Evolutionary conservation across 2,329 filamentous ascomycete genomes (phyloP).

Genomic region (Fusarium nodosum): DNA sequence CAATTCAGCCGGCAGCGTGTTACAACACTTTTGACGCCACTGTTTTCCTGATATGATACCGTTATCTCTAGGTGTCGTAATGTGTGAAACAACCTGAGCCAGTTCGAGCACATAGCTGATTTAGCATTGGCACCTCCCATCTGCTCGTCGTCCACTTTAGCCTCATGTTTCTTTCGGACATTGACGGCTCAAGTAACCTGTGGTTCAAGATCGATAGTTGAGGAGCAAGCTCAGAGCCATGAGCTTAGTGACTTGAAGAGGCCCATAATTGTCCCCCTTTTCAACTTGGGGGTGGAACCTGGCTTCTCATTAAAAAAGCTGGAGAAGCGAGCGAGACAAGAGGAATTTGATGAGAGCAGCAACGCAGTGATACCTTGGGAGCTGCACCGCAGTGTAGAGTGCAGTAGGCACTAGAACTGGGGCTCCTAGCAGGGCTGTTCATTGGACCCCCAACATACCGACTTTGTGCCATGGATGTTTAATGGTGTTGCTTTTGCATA

Average conservation of each 20-base stretch:
- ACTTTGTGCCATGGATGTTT: conserved; percentile 26
- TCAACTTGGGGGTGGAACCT: conserved; percentile 22
- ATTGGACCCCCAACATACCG: conserved; percentile 43
- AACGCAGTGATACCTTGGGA: conserved; percentile 3
- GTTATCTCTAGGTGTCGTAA: conserved; percentile 21
- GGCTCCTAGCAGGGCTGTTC: conserved; percentile 5
- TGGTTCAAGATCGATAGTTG: conserved; percentile 10
- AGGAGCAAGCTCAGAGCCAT: neutral
- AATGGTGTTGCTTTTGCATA: conserved; percentile 36
- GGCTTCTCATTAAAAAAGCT: conserved; percentile 26
- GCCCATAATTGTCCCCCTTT: conserved; percentile 32
- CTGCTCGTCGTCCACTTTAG: conserved; percentile 11
- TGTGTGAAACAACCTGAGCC: conserved; percentile 18
- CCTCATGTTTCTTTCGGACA: conserved; percentile 7
- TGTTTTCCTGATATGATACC: conserved; percentile 26
- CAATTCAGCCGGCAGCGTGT: conserved; percentile 22
- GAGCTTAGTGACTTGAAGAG: conserved; percentile 17
- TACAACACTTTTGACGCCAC: conserved; percentile 31
- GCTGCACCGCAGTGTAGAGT: conserved; percentile 13
- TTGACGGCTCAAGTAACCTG: conserved; percentile 34
- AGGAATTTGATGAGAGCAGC: conserved; percentile 10
- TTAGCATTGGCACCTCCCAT: conserved; percentile 21
- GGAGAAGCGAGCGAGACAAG: conserved; percentile 15
- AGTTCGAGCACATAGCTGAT: conserved; percentile 17
- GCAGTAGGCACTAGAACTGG: conserved; percentile 2